Evolutionary conservation across 148 eudicot genomes (phyloP), one percentile per base, ranked within the genome.

Genomic region (Chenopodium berlandieri): DNA sequence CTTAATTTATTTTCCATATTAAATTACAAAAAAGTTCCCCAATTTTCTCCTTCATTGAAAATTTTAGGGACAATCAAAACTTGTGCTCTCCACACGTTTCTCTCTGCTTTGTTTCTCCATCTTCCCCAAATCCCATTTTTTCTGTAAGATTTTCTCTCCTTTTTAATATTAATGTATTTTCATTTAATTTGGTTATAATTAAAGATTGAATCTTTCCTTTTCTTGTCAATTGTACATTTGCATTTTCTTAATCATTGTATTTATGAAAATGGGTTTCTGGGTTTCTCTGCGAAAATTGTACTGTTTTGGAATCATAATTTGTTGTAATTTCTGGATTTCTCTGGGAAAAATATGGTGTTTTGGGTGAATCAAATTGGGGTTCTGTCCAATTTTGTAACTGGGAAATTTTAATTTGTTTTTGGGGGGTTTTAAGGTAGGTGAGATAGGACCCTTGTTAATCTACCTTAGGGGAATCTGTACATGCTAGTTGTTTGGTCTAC

Each of bases 61-160:
- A 32, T 13, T 32, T 7, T 40, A 1, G 54, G 31, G 32, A 46
- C 10, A n/a, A 72, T 72, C 56, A 46, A 46, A 68, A 72, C 44
- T 44, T 72, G 75, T 72, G 75, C 22, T 72, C 52, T 22, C 52
- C 75, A 72, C 75, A 72, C 75, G 75, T 72, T 54, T 69, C 44
- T 69, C 40, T 14, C 22, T n/a, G 9, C 9, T 34, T 34, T 72
- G 75, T 72, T 44, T 23, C 52, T 72, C 12, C 54, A 46, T 72
- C 75, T 72, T 46, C 50, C 56, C 7, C 54, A 44, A 72, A 20
- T 69, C 30, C 13, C 31, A 67, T 3, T 25, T 30, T 67, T 9
- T 30, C 11, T 67, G 20, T 25, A 40, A 40, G 44, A 40, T n/a
- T 65, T n/a, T 16, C 12, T 30, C 7, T 67, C 32, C 5, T 3